Base-by-base conservation (phyloP, 495 filamentous ascomycete species). In the Annulohypoxylon bovei region DNA sequence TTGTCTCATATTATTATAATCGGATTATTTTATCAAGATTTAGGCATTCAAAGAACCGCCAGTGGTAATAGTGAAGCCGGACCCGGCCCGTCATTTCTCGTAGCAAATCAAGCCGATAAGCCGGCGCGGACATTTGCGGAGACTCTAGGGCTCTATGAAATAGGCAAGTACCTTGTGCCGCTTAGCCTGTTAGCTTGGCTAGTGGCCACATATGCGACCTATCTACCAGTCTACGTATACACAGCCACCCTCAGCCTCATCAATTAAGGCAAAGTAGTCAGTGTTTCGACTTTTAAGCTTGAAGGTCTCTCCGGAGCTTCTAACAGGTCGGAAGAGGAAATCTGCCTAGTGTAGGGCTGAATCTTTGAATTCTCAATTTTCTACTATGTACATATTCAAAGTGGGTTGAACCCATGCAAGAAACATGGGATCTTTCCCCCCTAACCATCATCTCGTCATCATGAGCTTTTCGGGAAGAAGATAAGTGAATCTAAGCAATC, bases 261-360 rank as follows among this genome's bases (percentile, higher is more conserved):
- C 63, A 60, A 67, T 55, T 62, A 46, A 59, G 28, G 28, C 25
- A 22, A 59, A 67, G 18, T 39, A 71, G 25, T 59, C 46, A 44
- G 16, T 18, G 63, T 65, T 67, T 67, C 39, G 39, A 42, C 4
- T 42, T 42, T 42, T 53, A 44, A 67, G 28, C 46, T 57, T 52
- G 5, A 46, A 53, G 46, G 22, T 25, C 25, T 27, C 27, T 2
- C 20, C 18, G 22, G 14, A 37, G 32, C 44, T 71, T 52, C 33
- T 27, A 9, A 56, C 18, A 49, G 44, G 44, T 42, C 23, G 57
- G 35, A 46, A 40, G 33, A 22, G 18, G 11, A 35, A 71, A 63
- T 71, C 63, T 71, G 68, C 68, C 68, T 71, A 71, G 68, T 63
- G 59, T 71, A 71, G 58, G 68, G 68, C 68, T 71, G 68, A 71